phyloP scores from a whole-genome alignment of 192 early-diverging fungal species.

The Dispira parvispora region DNA sequence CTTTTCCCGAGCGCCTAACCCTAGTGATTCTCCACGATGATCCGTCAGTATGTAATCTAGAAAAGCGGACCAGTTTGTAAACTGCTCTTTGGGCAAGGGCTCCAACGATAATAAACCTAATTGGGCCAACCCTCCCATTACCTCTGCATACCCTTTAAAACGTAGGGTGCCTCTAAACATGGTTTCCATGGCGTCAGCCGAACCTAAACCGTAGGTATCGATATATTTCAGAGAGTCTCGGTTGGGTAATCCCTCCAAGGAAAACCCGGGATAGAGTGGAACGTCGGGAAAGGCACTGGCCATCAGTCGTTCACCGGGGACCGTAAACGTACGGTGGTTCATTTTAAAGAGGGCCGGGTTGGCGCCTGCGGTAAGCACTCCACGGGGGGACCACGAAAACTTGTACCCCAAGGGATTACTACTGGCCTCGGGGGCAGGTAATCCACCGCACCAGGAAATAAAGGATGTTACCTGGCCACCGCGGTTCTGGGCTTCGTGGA shows the following conservation, averaged over 20 bases:
- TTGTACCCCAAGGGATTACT: slow-evolving; percentile 86
- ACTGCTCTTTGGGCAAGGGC: slow-evolving; percentile 14
- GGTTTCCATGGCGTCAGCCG: slow-evolving; percentile 50
- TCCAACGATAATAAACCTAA: slow-evolving; percentile 60
- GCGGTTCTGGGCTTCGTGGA: slow-evolving; percentile 63
- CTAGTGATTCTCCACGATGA: neutral
- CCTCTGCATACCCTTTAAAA: slow-evolving; percentile 78
- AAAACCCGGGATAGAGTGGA: slow-evolving; percentile 69
- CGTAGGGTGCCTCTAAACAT: slow-evolving; percentile 94
- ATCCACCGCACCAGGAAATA: slow-evolving; percentile 90
- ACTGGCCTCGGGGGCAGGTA: slow-evolving; percentile 83
- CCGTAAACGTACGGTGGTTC: slow-evolving; percentile 43
- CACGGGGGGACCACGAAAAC: slow-evolving; percentile 86
- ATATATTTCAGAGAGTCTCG: slow-evolving; percentile 82
- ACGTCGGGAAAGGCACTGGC: slow-evolving; percentile 51
- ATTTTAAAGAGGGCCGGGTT: slow-evolving; percentile 72
- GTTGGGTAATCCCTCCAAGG: slow-evolving; percentile 89
- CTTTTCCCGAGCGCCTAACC: slow-evolving; percentile 9
- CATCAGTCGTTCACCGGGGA: slow-evolving; percentile 52
- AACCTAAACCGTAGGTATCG: slow-evolving; percentile 65
- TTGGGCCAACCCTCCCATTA: slow-evolving; percentile 61
- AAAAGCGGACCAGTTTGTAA: slow-evolving; percentile 19
- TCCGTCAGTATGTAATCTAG: slow-evolving; percentile 26
- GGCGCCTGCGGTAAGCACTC: slow-evolving; percentile 75
- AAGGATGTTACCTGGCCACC: slow-evolving; percentile 65